Conservation (phyloP, 148 eudicot species). For the Cornus kousa region DNA sequence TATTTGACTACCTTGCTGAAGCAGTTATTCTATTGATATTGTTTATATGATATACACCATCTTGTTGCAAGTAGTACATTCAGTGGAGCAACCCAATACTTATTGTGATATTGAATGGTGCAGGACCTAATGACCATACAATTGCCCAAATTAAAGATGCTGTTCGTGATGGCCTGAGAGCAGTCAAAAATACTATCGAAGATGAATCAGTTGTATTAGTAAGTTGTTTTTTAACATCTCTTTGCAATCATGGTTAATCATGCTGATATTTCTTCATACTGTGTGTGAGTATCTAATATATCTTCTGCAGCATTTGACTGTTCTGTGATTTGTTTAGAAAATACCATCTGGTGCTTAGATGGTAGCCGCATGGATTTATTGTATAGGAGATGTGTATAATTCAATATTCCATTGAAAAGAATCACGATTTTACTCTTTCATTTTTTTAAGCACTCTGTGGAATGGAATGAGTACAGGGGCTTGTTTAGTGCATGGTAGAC, state of each 20-base stretch:
- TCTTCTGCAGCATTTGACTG: background rate
- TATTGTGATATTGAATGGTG: slow-evolving; percentile 3
- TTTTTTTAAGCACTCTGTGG: too few relatives aligned
- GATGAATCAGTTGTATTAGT: slow-evolving; percentile 89
- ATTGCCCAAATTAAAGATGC: slow-evolving; percentile 99
- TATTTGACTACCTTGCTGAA: background rate
- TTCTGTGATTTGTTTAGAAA: background rate
- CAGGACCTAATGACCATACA: slow-evolving; percentile 98
- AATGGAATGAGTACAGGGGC: too few relatives aligned
- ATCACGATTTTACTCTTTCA: too few relatives aligned
- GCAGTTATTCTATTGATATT: background rate
- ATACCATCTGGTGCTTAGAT: background rate
- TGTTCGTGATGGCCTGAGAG: slow-evolving; percentile 95
- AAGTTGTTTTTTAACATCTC: slow-evolving; percentile 19
- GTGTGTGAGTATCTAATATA: background rate
- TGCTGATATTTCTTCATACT: background rate
- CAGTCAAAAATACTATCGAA: slow-evolving; percentile 90
- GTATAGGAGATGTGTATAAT: background rate
- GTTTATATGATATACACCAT: background rate
- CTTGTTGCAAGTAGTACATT: background rate
- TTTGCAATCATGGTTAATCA: background rate
- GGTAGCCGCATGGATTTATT: background rate
- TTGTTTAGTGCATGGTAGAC: background rate
- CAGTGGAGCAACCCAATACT: background rate
- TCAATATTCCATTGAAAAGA: background rate